phyloP scores from a whole-genome alignment of 2,329 filamentous ascomycete genomes.

The Fusarium stilboides region DNA sequence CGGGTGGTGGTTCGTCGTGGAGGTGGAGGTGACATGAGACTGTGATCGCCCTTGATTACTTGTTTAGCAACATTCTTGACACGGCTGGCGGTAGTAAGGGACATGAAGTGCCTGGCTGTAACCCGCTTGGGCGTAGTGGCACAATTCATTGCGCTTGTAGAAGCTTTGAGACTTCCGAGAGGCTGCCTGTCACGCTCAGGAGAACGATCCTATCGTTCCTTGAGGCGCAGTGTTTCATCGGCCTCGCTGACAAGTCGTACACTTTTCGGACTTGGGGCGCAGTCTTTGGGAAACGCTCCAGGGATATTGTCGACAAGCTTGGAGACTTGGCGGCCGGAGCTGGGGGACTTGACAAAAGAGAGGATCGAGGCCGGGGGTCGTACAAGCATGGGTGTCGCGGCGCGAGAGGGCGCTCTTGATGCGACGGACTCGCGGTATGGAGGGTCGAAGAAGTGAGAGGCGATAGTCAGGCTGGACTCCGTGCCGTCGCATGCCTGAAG shows the following conservation, averaged over 20 bases:
- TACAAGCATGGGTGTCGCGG: conserved; percentile 79
- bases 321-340: conserved; percentile 36
- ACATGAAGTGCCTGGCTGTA: conserved; percentile 56
- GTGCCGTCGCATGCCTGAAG: conserved; percentile 83
- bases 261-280: conserved; percentile 58
- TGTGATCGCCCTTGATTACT: conserved; percentile 66
- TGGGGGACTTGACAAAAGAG: conserved; percentile 50
- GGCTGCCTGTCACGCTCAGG: conserved; percentile 35
- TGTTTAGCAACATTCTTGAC: conserved; percentile 65
- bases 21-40: conserved; percentile 63
- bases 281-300: conserved; percentile 52
- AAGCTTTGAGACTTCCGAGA: conserved; percentile 30
- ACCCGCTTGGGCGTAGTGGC: conserved; percentile 55
- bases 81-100: conserved; percentile 62
- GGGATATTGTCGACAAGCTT: conserved; percentile 43
- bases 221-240: conserved; percentile 45
- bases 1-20: conserved; percentile 76
- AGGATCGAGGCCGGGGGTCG: conserved; percentile 59
- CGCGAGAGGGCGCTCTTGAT: conserved; percentile 74
- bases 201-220: conserved; percentile 52
- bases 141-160: conserved; percentile 51
- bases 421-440: conserved; percentile 78
- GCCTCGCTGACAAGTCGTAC: conserved; percentile 60
- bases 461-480: conserved; percentile 83
- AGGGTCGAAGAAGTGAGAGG: conserved; percentile 82